Conservation (phyloP, 805 yeast genomes). For the Pichia exigua region DNA sequence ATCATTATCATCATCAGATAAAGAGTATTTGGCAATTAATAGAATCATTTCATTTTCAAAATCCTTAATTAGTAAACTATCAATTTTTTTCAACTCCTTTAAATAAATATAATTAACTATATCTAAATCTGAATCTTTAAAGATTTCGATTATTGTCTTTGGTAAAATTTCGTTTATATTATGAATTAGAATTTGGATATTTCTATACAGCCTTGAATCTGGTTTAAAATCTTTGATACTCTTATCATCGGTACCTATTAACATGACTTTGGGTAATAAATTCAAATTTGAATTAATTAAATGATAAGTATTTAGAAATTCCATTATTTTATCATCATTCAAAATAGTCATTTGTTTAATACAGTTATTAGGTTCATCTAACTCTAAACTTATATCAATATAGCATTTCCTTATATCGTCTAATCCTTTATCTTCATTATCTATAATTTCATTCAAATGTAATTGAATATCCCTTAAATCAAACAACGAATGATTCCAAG, state of each 20-base stretch:
- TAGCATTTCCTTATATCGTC: slow-evolving; percentile 34
- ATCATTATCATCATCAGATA: slow-evolving; percentile 30
- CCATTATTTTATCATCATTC: slow-evolving; percentile 46
- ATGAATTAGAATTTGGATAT: slow-evolving; percentile 50
- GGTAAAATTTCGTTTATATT: slow-evolving; percentile 63
- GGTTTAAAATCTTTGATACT: slow-evolving; percentile 37
- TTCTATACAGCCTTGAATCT: slow-evolving; percentile 30
- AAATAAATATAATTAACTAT: slow-evolving; percentile 59
- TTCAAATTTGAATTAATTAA: slow-evolving; percentile 43
- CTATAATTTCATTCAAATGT: neutral
- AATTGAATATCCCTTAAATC: slow-evolving; percentile 31
- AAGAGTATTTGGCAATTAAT: slow-evolving; percentile 49
- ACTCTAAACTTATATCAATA: slow-evolving; percentile 46
- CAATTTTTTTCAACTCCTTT: slow-evolving; percentile 46
- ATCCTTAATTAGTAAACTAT: slow-evolving; percentile 44
- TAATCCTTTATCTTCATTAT: slow-evolving; percentile 6
- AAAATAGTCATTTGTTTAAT: slow-evolving; percentile 53
- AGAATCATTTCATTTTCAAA: slow-evolving; percentile 63
- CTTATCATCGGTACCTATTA: slow-evolving; percentile 21
- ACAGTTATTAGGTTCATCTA: slow-evolving; percentile 55
- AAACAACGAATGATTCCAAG: slow-evolving; percentile 55
- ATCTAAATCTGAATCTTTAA: slow-evolving; percentile 36
- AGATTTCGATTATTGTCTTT: slow-evolving; percentile 36
- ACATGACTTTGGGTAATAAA: slow-evolving; percentile 45
- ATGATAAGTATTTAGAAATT: slow-evolving; percentile 55